Base-by-base conservation (phyloP, 2,329 filamentous ascomycete species). In the Acephala macrosclerotiorum region DNA sequence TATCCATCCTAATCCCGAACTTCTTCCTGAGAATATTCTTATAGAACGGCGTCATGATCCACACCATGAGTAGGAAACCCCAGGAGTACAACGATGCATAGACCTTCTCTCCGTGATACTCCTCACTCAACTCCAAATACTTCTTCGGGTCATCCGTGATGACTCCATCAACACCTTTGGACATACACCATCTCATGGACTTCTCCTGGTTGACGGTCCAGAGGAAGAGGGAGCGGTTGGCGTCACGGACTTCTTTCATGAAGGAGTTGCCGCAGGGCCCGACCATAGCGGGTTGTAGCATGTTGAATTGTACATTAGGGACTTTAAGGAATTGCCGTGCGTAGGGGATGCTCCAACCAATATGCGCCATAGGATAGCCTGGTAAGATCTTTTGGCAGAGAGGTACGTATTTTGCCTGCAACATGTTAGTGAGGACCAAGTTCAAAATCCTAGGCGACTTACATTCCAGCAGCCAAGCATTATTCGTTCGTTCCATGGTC, bases 171-270 rank as follows among this genome's bases (percentile, higher is more conserved):
- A 97, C 80, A 29, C 72, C 72, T 49, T 85, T 80, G 33, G 83
- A 78, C 38, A 97, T 87, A 69, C 88, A 85, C 93, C 93, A 97
- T 72, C 88, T 85, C 94, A 98, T 97, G 79, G 88, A 86, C 58
- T 84, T 82, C 68, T 87, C 85, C 16, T 91, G 85, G 76, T 98
- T 97, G 59, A 97, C 91, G 0, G 94, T 97, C 95, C 95, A 98
- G 0, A 88, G 85, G 72, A 91, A 89, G 4, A 97, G 81, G 3
- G 85, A 84, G 25, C 91, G 84, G 18, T 83, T 80, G 1, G 82
- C 80, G 57, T 80, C 76, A 66, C 84, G 84, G 29, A 87, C 86
- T 62, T 89, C 85, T 14, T 82, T 81, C 18, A 94, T 78, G 79
- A 97, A 96, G 12, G 81, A 79, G 11, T 77, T 75, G 8, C 94